Evolutionary conservation across 2,329 filamentous ascomycete genomes (phyloP).

Genomic region (Sporothrix humicola): DNA sequence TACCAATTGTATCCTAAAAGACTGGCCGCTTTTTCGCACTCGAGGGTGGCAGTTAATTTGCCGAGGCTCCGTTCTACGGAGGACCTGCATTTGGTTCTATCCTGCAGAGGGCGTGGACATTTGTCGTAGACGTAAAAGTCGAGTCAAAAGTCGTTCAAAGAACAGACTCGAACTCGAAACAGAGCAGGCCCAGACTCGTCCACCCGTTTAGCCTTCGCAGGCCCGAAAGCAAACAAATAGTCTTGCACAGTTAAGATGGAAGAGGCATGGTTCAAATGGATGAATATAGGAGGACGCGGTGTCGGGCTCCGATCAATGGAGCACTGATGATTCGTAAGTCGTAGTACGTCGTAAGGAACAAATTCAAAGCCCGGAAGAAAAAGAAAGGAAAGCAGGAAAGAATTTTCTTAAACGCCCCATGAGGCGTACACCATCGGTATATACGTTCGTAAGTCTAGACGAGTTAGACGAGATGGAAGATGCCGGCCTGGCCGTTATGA

Average conservation of each 20-base stretch:
- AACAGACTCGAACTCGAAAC: no score
- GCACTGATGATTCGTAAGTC: no score
- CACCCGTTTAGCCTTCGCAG: no score
- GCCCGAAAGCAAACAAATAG: neutral
- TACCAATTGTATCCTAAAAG: neutral
- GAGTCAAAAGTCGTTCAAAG: no score
- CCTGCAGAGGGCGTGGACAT: neutral
- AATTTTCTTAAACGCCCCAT: neutral
- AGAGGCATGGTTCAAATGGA: neutral
- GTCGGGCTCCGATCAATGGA: no score
- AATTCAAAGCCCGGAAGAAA: no score
- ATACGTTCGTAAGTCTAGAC: no score
- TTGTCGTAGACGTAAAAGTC: no score
- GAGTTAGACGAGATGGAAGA: no score
- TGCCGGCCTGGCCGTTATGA: neutral
- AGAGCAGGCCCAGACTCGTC: no score
- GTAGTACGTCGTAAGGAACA: no score
- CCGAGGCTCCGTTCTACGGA: slow-evolving; percentile 17
- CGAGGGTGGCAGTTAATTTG: neutral
- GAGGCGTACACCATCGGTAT: neutral
- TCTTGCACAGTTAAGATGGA: neutral
- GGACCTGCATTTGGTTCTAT: neutral
- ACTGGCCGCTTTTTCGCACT: neutral
- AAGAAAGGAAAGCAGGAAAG: neutral
- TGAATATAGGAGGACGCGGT: no score